Evolutionary conservation across 148 eudicot species (phyloP), one percentile per base, ranked within the genome.

Genomic region (Chenopodium berlandieri): DNA sequence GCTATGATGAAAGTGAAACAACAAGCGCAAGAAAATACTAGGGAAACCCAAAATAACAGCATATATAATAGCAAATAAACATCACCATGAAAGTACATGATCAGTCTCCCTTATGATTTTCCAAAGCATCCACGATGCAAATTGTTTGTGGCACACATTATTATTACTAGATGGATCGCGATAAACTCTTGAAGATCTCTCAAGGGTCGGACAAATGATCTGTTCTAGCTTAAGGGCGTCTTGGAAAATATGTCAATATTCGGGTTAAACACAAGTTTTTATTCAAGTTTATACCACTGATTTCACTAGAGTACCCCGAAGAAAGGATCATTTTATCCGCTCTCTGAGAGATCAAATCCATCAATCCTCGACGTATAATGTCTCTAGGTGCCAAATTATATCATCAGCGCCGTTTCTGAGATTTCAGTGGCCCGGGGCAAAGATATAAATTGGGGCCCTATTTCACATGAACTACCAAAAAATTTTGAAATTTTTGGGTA

Each of bases 371-470:
- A 23, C 14, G 32, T 7, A 73, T 48, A n/a, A 25, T 54, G 52
- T 65, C 75, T 77, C 63, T 50, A 58, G 47, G 85, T 22, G 78
- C 77, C 73, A 64, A 37, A 78, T 72, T 78, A 78, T 83, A 27
- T 27, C 23, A 23, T n/a, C n/a, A n/a, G n/a, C n/a, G n/a, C n/a
- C n/a, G n/a, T n/a, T n/a, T n/a, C n/a, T n/a, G n/a, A n/a, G n/a
- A n/a, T n/a, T n/a, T n/a, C n/a, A n/a, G n/a, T n/a, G n/a, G n/a
- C n/a, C n/a, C n/a, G n/a, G n/a, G n/a, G n/a, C n/a, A n/a, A n/a
- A n/a, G n/a, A n/a, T n/a, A n/a, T n/a, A n/a, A n/a, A n/a, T n/a
- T n/a, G n/a, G n/a, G n/a, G n/a, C n/a, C n/a, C n/a, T n/a, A n/a
- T n/a, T n/a, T n/a, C n/a, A n/a, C n/a, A n/a, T n/a, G n/a, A n/a